Evolutionary conservation across 176 grass and related monocot genomes (phyloP).

Genomic region (Carex cristatella): DNA sequence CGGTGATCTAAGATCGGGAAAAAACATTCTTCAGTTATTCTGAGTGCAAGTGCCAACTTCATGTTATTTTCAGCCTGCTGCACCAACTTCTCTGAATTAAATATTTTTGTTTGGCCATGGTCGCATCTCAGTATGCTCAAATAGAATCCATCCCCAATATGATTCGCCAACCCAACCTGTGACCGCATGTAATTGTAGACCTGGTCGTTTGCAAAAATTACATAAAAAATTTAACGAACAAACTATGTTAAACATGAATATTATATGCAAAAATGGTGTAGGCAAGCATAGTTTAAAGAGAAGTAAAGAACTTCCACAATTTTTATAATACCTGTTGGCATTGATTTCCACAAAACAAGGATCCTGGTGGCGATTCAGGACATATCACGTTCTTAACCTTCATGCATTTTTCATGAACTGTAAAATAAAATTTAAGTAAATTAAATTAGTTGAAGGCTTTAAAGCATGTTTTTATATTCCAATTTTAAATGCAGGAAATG

Average conservation of each 20-base stretch:
- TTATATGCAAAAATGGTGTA: neutral
- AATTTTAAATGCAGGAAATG: neutral
- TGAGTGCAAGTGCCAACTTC: slow-evolving; percentile 82
- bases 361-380: neutral
- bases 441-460: neutral
- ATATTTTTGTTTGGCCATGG: slow-evolving; percentile 52
- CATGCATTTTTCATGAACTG: slow-evolving; percentile 16
- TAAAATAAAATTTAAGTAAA: neutral
- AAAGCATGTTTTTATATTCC: neutral
- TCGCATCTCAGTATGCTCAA: slow-evolving; percentile 80
- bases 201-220: slow-evolving; percentile 26
- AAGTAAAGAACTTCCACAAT: neutral
- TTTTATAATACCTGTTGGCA: slow-evolving; percentile 16
- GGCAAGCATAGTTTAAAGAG: neutral
- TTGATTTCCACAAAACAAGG: slow-evolving; percentile 19
- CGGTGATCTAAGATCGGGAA: slow-evolving; percentile 72
- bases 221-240: neutral
- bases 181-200: slow-evolving; percentile 51
- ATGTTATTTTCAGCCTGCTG: slow-evolving; percentile 63
- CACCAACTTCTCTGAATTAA: slow-evolving; percentile 55
- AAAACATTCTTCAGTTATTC: slow-evolving; percentile 94
- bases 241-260: neutral
- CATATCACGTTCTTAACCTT: neutral
- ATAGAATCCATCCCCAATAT: slow-evolving; percentile 64
- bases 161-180: slow-evolving; percentile 51